Percentiles rank a stretch among this genome's conserved stretches.
Evolutionary conservation across 768 basidiomycete species (phyloP).

Genomic region (Nidularia sp.): DNA sequence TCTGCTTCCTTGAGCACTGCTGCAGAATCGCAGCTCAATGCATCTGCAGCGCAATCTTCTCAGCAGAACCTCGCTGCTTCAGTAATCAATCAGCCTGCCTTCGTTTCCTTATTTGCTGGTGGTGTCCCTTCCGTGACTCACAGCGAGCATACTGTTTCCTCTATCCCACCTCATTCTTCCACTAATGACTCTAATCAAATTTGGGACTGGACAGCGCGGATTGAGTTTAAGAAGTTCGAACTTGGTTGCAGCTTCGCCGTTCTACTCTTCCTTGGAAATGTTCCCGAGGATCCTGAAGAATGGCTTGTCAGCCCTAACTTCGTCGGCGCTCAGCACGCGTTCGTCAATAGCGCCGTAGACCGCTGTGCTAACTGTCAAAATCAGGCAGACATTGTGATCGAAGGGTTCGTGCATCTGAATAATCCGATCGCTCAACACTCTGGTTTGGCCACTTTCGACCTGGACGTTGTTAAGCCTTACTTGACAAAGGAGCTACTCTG

Average conservation of each 20-base stretch:
- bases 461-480: conserved; percentile 33
- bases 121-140: no score
- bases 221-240: conserved; percentile 39
- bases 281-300: conserved; percentile 27
- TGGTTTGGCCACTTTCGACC: conserved; percentile 26
- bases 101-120: no score
- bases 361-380: conserved; percentile 37
- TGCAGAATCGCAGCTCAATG: not conserved
- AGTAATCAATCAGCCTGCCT: no score
- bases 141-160: not conserved
- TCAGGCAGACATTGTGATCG: conserved; percentile 23
- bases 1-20: not conserved
- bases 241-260: conserved; percentile 37
- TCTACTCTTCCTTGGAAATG: conserved; percentile 41
- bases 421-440: conserved; percentile 23
- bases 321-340: conserved; percentile 39
- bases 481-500: conserved; percentile 34
- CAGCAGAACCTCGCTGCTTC: not conserved
- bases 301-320: conserved; percentile 31
- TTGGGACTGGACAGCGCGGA: conserved; percentile 41
- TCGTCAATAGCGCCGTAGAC: conserved; percentile 27
- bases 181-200: conserved; percentile 3
- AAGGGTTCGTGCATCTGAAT: conserved; percentile 44
- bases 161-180: not conserved
- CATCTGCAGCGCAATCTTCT: not conserved